Evolutionary conservation across 306 rosid species (phyloP).

Genomic region (Vigna reflexopilosa): DNA sequence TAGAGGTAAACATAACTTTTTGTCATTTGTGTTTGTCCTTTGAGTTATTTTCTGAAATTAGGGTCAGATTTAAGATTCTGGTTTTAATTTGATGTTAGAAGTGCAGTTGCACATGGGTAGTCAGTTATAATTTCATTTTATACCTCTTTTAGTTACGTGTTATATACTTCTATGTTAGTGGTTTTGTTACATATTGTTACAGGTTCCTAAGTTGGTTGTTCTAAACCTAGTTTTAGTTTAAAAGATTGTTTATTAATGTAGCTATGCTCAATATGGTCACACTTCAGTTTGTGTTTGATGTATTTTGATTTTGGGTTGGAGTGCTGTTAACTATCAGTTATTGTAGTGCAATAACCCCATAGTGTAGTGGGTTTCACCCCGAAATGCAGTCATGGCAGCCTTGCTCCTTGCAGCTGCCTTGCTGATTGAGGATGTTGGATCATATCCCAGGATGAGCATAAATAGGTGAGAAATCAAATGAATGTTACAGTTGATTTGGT

Average conservation of each 20-base stretch:
- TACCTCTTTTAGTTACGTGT: background rate
- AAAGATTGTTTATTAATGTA: background rate
- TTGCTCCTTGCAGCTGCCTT: no score
- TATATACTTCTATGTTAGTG: background rate
- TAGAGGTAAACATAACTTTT: slow-evolving; percentile 63
- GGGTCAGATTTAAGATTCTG: slow-evolving; percentile 14
- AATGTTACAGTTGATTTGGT: no score
- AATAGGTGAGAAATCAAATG: no score
- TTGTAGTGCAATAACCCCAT: no score
- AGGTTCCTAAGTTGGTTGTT: slow-evolving; percentile 10
- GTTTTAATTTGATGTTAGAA: background rate
- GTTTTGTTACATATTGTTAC: background rate
- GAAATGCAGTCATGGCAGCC: no score
- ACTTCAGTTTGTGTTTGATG: slow-evolving; percentile 4
- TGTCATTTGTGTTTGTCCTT: background rate
- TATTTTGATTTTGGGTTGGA: background rate
- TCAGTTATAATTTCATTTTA: background rate
- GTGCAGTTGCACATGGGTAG: background rate
- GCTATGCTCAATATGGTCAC: slow-evolving; percentile 6
- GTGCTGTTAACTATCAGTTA: no score
- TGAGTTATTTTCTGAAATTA: background rate
- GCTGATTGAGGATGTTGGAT: no score
- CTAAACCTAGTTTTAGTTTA: background rate
- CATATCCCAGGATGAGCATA: no score
- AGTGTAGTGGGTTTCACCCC: no score